Percentiles rank a stretch among this genome's conserved stretches.
These are phyloP conservation scores for Paxillus rubicundulus DNA, from an alignment of 768 basidiomycete genomes.

Conservation along the genomic window DNA sequence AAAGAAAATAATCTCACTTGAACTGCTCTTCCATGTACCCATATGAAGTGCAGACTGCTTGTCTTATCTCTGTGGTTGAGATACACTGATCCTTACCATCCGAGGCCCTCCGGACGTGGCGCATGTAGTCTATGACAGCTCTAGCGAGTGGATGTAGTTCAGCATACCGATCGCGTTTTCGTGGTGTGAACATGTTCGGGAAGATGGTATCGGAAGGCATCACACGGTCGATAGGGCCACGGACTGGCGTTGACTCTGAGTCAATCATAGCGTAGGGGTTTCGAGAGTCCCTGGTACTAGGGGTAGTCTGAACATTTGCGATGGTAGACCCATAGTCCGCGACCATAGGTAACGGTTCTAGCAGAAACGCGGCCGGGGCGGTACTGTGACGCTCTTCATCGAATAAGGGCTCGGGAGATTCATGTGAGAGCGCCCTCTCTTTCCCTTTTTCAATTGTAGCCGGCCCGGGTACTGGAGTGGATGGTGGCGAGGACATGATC, in stretches of 20 bases:
- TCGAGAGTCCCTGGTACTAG: neutral
- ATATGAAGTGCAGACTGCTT: constrained; percentile 6
- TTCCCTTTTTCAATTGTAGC: neutral
- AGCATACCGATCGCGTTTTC: constrained; percentile 16
- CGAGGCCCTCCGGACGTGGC: neutral
- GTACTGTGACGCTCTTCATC: neutral
- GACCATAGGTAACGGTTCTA: neutral
- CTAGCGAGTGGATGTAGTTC: constrained; percentile 17
- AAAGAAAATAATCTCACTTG: constrained; percentile 12
- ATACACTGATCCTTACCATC: neutral
- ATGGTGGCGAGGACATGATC: neutral
- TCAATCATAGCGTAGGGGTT: neutral
- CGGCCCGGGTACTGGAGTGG: neutral
- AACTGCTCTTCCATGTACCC: constrained; percentile 22
- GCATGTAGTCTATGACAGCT: constrained; percentile 18
- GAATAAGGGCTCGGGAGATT: neutral
- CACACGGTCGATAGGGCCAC: neutral
- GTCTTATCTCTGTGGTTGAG: constrained; percentile 13
- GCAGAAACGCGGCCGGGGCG: neutral
- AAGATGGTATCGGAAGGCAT: neutral
- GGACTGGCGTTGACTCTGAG: neutral
- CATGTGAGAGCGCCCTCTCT: neutral
- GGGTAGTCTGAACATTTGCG: neutral
- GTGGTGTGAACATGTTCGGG: constrained; percentile 21
- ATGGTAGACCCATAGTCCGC: neutral